These are phyloP conservation scores for Penicillium sclerotigenum DNA, from an alignment of 2,329 filamentous ascomycete species.

Conservation along the genomic window DNA sequence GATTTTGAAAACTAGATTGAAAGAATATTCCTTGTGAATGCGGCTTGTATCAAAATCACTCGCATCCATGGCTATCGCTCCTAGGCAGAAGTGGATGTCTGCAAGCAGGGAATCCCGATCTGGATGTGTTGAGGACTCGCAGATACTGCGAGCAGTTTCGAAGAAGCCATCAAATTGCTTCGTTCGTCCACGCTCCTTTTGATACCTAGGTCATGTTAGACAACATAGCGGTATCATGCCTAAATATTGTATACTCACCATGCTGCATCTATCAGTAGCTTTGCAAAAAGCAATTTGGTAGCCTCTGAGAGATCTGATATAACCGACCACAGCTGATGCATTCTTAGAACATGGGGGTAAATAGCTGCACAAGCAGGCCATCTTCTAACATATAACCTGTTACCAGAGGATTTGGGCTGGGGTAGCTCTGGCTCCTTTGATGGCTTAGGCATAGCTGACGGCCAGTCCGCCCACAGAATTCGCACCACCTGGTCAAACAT, in stretches of 20 bases:
- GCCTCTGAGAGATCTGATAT: conserved; percentile 10
- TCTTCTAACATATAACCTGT: conserved; percentile 17
- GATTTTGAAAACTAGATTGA: conserved; percentile 17
- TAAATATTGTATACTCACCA: conserved; percentile 17
- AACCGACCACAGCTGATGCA: conserved; percentile 20
- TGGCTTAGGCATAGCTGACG: conserved; percentile 20
- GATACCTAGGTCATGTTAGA: conserved; percentile 22
- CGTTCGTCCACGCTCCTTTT: conserved; percentile 24
- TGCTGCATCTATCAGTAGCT: conserved; percentile 23
- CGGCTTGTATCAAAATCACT: conserved; percentile 20
- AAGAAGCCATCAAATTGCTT: conserved; percentile 24
- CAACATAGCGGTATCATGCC: background rate
- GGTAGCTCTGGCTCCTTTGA: conserved; percentile 16
- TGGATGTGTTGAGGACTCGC: conserved; percentile 18
- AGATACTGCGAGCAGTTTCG: conserved; percentile 22
- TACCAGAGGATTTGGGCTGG: conserved; percentile 13
- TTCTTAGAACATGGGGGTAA: conserved; percentile 24
- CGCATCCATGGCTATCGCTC: conserved; percentile 21
- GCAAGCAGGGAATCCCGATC: conserved; percentile 20
- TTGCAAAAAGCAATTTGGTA: conserved; percentile 22
- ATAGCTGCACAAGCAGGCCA: conserved; percentile 26
- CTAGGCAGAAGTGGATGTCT: conserved; percentile 23
- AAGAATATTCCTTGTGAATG: conserved; percentile 20
- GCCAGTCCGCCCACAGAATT: conserved; percentile 21
- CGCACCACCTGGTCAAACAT: conserved; percentile 12